Percentiles rank a stretch among this genome's conserved stretches.
These are phyloP conservation scores for Leucoagaricus sp. DNA, from an alignment of 1,284 basidiomycete genomes.

Conservation along the genomic window DNA sequence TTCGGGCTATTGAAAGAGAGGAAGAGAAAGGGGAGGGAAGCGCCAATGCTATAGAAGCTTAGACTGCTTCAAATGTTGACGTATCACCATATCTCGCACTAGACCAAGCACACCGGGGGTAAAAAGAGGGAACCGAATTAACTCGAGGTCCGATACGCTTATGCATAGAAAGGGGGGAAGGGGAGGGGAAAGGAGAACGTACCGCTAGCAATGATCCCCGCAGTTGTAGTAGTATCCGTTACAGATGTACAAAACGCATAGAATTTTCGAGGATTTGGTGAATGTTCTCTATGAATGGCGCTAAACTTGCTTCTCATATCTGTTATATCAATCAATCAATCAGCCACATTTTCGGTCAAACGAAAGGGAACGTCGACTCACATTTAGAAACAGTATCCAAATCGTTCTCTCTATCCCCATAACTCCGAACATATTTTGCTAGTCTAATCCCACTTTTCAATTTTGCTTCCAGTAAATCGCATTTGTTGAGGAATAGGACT, in stretches of 20 bases:
- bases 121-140: constrained; percentile 6
- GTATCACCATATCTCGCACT: constrained; percentile 73
- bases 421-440: constrained; percentile 71
- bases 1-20: background rate
- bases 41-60: constrained; percentile 8
- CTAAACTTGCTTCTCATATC: constrained; percentile 76
- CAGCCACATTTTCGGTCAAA: constrained; percentile 2
- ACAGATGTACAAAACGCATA: constrained; percentile 81
- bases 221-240: constrained; percentile 73
- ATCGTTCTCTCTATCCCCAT: constrained; percentile 71
- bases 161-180: background rate
- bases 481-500: constrained; percentile 80
- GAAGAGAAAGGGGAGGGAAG: background rate
- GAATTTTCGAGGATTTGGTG: constrained; percentile 72
- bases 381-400: constrained; percentile 68
- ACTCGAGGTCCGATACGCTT: background rate
- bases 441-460: constrained; percentile 61
- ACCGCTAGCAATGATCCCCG: constrained; percentile 79
- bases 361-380: constrained; percentile 19
- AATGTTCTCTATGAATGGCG: constrained; percentile 77
- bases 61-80: constrained; percentile 64
- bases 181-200: constrained; percentile 24
- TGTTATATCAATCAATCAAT: constrained; percentile 25
- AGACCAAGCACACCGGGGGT: background rate
- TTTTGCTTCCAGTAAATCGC: constrained; percentile 72